A percentile compares a stretch with the other conserved stretches of the same genome.
These are phyloP conservation scores for Didymella segeticola DNA, from an alignment of 2,329 filamentous ascomycete species.

Conservation along the genomic window DNA sequence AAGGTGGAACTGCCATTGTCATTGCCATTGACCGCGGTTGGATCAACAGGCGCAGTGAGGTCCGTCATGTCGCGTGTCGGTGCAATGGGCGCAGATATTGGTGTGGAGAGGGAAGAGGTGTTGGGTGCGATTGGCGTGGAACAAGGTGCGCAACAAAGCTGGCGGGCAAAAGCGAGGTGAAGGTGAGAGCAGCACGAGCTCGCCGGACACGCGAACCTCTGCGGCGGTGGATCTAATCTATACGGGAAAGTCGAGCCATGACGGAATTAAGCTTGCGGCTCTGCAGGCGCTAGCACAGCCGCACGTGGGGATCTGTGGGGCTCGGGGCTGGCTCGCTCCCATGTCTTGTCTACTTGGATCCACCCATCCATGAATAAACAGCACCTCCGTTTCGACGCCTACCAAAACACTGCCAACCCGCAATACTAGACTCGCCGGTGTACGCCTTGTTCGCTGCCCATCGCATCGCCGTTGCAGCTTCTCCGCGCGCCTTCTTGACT, in stretches of 20 bases:
- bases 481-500: background rate
- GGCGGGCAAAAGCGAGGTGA: background rate
- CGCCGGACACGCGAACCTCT: background rate
- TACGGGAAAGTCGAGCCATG: slow-evolving; percentile 9
- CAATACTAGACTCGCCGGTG: background rate
- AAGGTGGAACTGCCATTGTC: too few species aligned
- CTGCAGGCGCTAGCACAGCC: slow-evolving; percentile 9
- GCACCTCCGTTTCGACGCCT: background rate
- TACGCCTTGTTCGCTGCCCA: background rate
- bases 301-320: slow-evolving; percentile 10
- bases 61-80: slow-evolving; percentile 28
- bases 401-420: background rate
- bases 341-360: too few species aligned
- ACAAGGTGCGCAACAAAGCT: background rate
- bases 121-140: background rate
- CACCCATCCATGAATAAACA: too few species aligned
- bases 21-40: slow-evolving; percentile 33
- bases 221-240: too few species aligned
- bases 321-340: too few species aligned
- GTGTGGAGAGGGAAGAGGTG: background rate
- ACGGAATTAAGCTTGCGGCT: slow-evolving; percentile 20
- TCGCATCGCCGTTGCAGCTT: background rate
- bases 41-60: slow-evolving; percentile 10
- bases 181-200: background rate
- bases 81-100: background rate